Conservation (phyloP, 2,329 filamentous ascomycete genomes). For the Fusarium buharicum region DNA sequence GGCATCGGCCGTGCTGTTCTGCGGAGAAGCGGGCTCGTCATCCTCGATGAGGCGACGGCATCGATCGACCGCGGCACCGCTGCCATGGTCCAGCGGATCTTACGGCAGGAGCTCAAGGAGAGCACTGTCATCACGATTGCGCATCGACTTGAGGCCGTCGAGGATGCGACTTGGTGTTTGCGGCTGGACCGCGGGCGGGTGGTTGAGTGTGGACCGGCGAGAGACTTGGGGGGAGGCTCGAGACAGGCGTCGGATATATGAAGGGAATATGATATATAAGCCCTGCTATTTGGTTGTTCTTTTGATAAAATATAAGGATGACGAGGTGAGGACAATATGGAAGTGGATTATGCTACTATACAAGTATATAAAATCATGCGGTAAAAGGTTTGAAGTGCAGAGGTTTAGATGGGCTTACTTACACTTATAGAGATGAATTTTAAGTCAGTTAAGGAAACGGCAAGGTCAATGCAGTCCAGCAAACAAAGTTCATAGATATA, state of each 20-base stretch:
- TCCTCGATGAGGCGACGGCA: conserved; percentile 73
- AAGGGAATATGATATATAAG: background rate
- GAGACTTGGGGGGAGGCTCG: conserved; percentile 13
- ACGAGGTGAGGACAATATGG: background rate
- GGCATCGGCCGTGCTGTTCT: conserved; percentile 69
- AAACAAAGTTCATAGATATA: background rate
- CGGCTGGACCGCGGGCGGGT: conserved; percentile 63
- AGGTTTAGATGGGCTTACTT: rapidly evolving
- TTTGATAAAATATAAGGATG: background rate
- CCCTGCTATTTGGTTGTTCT: background rate
- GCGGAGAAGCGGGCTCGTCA: conserved; percentile 68
- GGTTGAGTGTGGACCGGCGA: conserved; percentile 58
- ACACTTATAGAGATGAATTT: background rate
- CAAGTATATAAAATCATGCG: background rate
- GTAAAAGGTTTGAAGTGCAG: background rate
- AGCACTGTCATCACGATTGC: conserved; percentile 74
- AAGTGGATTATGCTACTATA: background rate
- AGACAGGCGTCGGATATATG: background rate
- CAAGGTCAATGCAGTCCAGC: background rate
- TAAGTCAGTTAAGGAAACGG: background rate
- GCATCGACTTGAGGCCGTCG: conserved; percentile 71
- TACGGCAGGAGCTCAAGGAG: conserved; percentile 63
- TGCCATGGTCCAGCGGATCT: conserved; percentile 65
- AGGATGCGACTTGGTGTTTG: conserved; percentile 66
- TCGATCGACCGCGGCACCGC: conserved; percentile 71